Base-by-base conservation (phyloP, 306 rosid species). In the Notholithocarpus densiflorus region DNA sequence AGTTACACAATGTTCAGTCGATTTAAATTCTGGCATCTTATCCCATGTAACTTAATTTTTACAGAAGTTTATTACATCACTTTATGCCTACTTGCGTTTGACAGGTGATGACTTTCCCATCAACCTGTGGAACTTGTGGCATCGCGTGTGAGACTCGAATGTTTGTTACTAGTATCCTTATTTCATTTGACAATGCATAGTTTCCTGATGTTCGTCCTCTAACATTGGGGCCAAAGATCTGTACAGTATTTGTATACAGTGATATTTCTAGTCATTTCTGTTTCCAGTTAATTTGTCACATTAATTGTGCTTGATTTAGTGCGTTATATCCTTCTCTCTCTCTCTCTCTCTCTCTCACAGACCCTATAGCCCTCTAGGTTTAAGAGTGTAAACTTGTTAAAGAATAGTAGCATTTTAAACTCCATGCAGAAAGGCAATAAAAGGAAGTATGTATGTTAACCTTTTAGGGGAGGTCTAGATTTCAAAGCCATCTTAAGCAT, bases 51-150 rank as follows among this genome's bases (percentile, higher is more conserved):
- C 52, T 55, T 18, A 29, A 23, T 26, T 40, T 40, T 40, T 40
- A 7, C 45, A 40, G 14, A 62, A 62, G 17, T 66, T 27, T 56
- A 74, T 54, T 54, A n/a, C 3, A 10, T 15, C 57, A 23, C 59
- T 79, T 76, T 29, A 23, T 37, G 45, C 75, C 72, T 85, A 60
- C 79, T 74, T 71, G 34, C 31, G 52, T 59, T 61, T 82, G 84
- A 31, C 87, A 95, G 99, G 99, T 95, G 85, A 95, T 92, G 98
- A 93, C 99, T 78, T 95, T 95, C 82, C 99, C 99, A 59, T 87
- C 99, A 60, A 90, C 99, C 45, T 95, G 99, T 74, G 97, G 99
- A 73, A 77, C 83, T 64, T 95, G 99, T 87, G 83, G 86, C 12
- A 7, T 88, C 14, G 76, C 11, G 29, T 95, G 98, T 4, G 98